phyloP scores from a whole-genome alignment of 768 basidiomycete species.

The Leccinum boreale region DNA sequence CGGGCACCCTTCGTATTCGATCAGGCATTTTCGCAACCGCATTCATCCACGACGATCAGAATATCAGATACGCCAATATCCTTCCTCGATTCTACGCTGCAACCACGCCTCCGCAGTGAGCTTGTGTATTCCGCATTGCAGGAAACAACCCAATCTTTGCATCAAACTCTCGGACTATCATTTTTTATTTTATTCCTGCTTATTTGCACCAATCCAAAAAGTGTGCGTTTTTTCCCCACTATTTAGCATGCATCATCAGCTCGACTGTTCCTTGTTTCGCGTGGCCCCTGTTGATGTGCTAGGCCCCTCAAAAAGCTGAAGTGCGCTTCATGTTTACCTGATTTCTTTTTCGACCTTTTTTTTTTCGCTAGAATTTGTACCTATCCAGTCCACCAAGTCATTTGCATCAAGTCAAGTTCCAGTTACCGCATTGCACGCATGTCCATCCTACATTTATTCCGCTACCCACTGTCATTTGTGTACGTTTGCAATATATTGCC shows the following conservation, averaged over 20 bases:
- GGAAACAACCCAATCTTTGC: constrained; percentile 30
- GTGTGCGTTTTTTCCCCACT: constrained; percentile 21
- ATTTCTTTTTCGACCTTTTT: constrained; percentile 8
- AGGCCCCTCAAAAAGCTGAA: constrained; percentile 24
- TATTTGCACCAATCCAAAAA: constrained; percentile 33
- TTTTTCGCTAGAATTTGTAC: constrained; percentile 27
- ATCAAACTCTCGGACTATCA: constrained; percentile 30
- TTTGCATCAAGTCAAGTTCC: constrained; percentile 26
- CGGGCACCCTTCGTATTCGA: constrained; percentile 18
- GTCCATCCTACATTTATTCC: constrained; percentile 23
- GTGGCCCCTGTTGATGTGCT: constrained; percentile 13
- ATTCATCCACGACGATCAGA: constrained; percentile 23
- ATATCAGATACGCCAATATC: constrained; percentile 20
- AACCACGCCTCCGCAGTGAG: constrained; percentile 15
- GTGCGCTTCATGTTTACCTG: constrained; percentile 27
- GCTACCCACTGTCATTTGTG: constrained; percentile 29
- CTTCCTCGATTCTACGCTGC: constrained; percentile 20
- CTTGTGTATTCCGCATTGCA: constrained; percentile 22
- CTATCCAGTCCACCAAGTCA: constrained; percentile 17
- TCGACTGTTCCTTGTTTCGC: constrained; percentile 18
- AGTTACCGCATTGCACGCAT: constrained; percentile 22
- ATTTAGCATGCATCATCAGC: constrained; percentile 30
- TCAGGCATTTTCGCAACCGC: constrained; percentile 22
- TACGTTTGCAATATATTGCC: constrained; percentile 28
- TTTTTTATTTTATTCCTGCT: constrained; percentile 33